A percentile compares a stretch with the other conserved stretches of the same genome.
Evolutionary conservation across 2,329 filamentous ascomycete genomes (phyloP).

Genomic region (Cladosporium sp.): DNA sequence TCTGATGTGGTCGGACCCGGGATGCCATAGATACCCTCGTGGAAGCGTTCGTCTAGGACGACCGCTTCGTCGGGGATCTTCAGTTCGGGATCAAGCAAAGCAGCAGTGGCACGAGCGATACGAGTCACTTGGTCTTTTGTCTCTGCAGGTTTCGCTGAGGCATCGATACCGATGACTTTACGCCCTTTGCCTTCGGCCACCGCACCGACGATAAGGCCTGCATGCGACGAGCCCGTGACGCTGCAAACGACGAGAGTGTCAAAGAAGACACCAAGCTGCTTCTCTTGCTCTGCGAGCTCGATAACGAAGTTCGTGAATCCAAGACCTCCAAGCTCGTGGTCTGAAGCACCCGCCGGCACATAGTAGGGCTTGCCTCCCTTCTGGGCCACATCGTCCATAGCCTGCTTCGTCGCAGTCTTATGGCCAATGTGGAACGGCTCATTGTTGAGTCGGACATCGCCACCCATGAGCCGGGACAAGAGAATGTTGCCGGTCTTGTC

Average conservation of each 20-base stretch:
- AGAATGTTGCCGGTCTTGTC: conserved; percentile 65
- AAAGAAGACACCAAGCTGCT: conserved; percentile 56
- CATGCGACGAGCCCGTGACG: conserved; percentile 65
- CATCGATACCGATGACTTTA: conserved; percentile 62
- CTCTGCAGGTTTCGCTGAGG: conserved; percentile 53
- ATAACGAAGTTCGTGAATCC: conserved; percentile 68
- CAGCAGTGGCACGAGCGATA: conserved; percentile 59
- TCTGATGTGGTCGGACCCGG: conserved; percentile 59
- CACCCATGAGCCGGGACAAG: conserved; percentile 46
- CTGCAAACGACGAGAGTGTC: conserved; percentile 61
- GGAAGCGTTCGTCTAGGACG: conserved; percentile 58
- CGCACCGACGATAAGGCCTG: conserved; percentile 67
- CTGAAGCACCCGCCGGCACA: conserved; percentile 64
- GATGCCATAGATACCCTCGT: conserved; percentile 62
- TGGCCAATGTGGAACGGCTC: conserved; percentile 63
- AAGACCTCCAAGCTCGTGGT: conserved; percentile 63
- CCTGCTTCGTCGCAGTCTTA: conserved; percentile 45
- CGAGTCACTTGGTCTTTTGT: conserved; percentile 60
- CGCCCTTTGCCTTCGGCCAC: conserved; percentile 46
- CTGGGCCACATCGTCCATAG: conserved; percentile 48
- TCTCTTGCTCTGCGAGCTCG: conserved; percentile 60
- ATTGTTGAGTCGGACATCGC: conserved; percentile 53
- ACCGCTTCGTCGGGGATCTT: conserved; percentile 60
- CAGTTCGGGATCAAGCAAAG: conserved; percentile 55
- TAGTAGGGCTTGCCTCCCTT: conserved; percentile 60